Evolutionary conservation across 495 filamentous ascomycete genomes (phyloP).

Genomic region (Lasiosphaeris hirsuta): DNA sequence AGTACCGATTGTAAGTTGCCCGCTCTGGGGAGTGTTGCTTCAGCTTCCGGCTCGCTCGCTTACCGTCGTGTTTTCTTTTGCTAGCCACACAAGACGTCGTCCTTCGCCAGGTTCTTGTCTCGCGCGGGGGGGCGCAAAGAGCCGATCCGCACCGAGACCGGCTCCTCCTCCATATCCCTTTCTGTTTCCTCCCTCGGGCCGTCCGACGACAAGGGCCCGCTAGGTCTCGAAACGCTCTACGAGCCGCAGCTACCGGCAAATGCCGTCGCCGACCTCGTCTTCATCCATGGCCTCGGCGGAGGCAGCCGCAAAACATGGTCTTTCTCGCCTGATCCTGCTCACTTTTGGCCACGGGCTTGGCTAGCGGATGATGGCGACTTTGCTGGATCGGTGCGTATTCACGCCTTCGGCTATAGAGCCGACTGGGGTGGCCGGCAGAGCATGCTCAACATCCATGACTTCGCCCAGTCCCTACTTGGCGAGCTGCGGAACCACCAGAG

Average conservation of each 20-base stretch:
- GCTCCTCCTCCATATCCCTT: not conserved
- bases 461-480: conserved; percentile 41
- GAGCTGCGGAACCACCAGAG: conserved; percentile 34
- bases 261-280: conserved; percentile 37
- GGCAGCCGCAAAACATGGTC: conserved; percentile 32
- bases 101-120: conserved; percentile 8
- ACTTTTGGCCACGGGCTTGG: conserved; percentile 33
- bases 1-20: too few relatives aligned
- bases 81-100: conserved; percentile 3
- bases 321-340: conserved; percentile 16
- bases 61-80: not conserved
- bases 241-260: conserved; percentile 22
- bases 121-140: not conserved
- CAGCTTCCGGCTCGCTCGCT: not conserved
- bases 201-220: conserved; percentile 19
- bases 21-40: not conserved
- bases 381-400: conserved; percentile 20
- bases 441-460: conserved; percentile 42
- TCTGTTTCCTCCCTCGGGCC: not conserved
- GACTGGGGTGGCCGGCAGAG: conserved; percentile 32
- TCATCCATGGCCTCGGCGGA: conserved; percentile 35
- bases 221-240: conserved; percentile 39
- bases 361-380: conserved; percentile 29
- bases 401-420: conserved; percentile 30
- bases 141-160: not conserved